A percentile compares a stretch with the other conserved stretches of the same genome.
Evolutionary conservation across 345 rosid genomes (phyloP).

Genomic region (Dipteronia sinensis): DNA sequence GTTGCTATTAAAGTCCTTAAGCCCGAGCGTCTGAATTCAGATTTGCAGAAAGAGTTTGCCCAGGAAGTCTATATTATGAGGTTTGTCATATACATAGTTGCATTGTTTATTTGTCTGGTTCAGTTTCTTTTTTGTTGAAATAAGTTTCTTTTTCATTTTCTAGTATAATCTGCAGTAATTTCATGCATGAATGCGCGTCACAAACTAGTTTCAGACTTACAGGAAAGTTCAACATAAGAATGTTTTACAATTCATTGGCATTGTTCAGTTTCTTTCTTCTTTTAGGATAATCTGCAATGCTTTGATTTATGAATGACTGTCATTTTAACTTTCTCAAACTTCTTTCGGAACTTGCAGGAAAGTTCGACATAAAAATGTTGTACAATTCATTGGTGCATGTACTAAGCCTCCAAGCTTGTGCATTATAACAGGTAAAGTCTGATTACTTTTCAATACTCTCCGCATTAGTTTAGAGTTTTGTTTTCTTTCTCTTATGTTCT

Average conservation of each 20-base stretch:
- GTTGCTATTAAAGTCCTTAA: slow-evolving; percentile 96
- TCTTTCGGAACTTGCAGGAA: slow-evolving; percentile 57
- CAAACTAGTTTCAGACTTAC: slow-evolving; percentile 29
- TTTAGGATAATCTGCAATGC: not conserved
- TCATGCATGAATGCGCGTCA: not conserved
- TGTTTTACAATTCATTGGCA: slow-evolving; percentile 87
- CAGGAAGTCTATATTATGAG: slow-evolving; percentile 98
- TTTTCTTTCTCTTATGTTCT: not conserved
- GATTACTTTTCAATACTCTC: slow-evolving; percentile 9
- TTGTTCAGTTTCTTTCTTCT: not conserved
- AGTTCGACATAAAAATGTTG: slow-evolving; percentile 95
- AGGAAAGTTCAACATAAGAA: slow-evolving; percentile 95
- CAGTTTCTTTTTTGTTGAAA: not conserved
- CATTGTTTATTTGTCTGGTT: slow-evolving; percentile 4
- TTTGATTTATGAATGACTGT: not conserved
- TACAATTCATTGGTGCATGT: slow-evolving; percentile 97
- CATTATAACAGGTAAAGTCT: slow-evolving; percentile 78
- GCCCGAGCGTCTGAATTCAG: slow-evolving; percentile 85
- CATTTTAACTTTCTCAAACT: not conserved
- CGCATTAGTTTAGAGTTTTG: not conserved
- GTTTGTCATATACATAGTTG: slow-evolving; percentile 36
- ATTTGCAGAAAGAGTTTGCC: slow-evolving; percentile 87
- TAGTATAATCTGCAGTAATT: not conserved
- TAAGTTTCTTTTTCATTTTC: not conserved
- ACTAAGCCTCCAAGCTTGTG: slow-evolving; percentile 91